phyloP scores from a whole-genome alignment of 2,329 filamentous ascomycete species.

The Scolecobasidium constrictum region DNA sequence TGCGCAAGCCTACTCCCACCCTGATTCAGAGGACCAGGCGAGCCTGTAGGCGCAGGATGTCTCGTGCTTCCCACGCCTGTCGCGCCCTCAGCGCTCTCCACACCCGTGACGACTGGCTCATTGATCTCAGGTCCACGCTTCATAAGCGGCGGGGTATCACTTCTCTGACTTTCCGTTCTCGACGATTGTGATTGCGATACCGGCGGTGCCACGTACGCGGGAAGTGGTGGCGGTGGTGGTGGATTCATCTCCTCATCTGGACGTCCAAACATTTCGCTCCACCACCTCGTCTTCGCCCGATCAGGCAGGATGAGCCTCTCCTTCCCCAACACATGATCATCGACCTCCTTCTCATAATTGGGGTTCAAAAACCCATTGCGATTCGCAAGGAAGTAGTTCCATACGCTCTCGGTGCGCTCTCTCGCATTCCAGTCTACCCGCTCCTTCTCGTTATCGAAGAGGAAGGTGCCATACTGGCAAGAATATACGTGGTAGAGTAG shows the following conservation, averaged over 20 bases:
- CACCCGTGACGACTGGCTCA: background rate
- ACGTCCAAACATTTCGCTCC: constrained; percentile 78
- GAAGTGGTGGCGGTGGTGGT: constrained; percentile 40
- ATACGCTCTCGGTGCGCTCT: constrained; percentile 74
- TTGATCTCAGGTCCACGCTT: background rate
- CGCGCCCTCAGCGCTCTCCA: background rate
- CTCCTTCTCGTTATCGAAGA: constrained; percentile 91
- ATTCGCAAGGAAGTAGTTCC: constrained; percentile 87
- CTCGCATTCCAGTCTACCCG: constrained; percentile 57
- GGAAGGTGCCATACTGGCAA: constrained; percentile 92
- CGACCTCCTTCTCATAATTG: constrained; percentile 61
- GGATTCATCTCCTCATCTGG: constrained; percentile 86
- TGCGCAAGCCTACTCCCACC: background rate
- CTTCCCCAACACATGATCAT: constrained; percentile 68
- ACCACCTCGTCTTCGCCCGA: constrained; percentile 77
- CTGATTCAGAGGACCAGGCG: no score
- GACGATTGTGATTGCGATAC: no score
- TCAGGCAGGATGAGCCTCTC: constrained; percentile 78
- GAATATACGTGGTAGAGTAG: constrained; percentile 90
- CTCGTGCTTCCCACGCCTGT: background rate
- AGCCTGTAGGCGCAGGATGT: background rate
- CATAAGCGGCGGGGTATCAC: background rate
- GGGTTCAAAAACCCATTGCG: constrained; percentile 73
- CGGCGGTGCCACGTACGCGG: constrained; percentile 17
- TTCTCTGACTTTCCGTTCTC: no score